Evolutionary conservation across 257 asterid genomes (phyloP).

Genomic region (Primulina eburnea): DNA sequence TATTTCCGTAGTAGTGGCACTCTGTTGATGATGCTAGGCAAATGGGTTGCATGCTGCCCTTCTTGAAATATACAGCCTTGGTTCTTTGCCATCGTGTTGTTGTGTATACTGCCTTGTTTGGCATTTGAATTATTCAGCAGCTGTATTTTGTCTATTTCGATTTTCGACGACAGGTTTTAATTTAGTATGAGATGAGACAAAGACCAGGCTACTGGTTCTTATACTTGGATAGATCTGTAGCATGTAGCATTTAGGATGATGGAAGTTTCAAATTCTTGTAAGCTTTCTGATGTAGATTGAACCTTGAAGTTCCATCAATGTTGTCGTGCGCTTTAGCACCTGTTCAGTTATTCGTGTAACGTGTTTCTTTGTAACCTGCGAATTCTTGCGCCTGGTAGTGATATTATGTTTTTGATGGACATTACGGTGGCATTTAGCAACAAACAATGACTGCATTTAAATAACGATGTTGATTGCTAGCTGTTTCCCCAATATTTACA

Average conservation of each 20-base stretch:
- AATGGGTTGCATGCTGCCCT: slow-evolving; percentile 30
- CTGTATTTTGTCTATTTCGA: slow-evolving; percentile 21
- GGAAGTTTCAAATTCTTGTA: slow-evolving; percentile 27
- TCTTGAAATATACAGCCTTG: slow-evolving; percentile 27
- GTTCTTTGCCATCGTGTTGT: slow-evolving; percentile 22
- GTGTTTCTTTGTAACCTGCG: not conserved
- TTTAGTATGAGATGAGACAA: slow-evolving; percentile 28
- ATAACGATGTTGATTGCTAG: no score
- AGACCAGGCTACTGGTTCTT: slow-evolving; percentile 23
- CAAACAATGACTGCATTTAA: no score
- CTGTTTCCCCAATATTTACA: no score
- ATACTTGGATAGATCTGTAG: slow-evolving; percentile 31
- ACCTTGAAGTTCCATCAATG: slow-evolving; percentile 16
- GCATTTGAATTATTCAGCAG: slow-evolving; percentile 21
- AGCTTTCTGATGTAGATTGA: slow-evolving; percentile 25
- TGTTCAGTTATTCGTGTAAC: slow-evolving; percentile 11
- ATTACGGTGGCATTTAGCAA: no score
- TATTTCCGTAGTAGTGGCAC: slow-evolving; percentile 26
- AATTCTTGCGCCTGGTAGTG: not conserved
- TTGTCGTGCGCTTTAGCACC: slow-evolving; percentile 1
- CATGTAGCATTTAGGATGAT: slow-evolving; percentile 17
- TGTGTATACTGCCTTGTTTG: slow-evolving; percentile 26
- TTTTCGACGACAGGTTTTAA: slow-evolving; percentile 15
- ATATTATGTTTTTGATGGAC: no score
- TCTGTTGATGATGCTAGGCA: slow-evolving; percentile 29